Evolutionary conservation across 1,284 basidiomycete species (phyloP).

Genomic region (Kalmanozyma brasiliensis): DNA sequence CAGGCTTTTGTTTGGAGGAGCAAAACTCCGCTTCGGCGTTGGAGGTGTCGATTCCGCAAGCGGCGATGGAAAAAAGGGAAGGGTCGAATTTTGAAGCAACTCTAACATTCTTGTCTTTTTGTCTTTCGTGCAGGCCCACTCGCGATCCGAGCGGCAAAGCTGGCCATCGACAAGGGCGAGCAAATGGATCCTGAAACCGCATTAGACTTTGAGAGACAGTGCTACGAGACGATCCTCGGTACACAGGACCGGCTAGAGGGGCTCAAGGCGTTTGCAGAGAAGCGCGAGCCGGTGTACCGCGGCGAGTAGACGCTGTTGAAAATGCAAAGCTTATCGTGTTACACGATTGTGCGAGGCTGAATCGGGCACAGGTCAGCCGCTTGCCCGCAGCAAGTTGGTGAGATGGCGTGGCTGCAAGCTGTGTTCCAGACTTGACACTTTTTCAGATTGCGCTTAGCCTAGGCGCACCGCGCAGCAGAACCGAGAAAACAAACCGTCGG

Average conservation of each 20-base stretch:
- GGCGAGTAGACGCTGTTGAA: conserved; percentile 78
- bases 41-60: conserved; percentile 10
- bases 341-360: no score
- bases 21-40: background rate
- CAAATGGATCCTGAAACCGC: conserved; percentile 76
- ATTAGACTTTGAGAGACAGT: conserved; percentile 85
- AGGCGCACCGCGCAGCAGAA: background rate
- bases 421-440: conserved; percentile 22
- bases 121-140: conserved; percentile 76
- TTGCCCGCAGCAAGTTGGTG: no score
- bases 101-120: background rate
- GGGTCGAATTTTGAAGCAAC: conserved; percentile 11
- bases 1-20: no score
- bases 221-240: conserved; percentile 84
- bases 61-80: conserved; percentile 2
- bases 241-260: conserved; percentile 86
- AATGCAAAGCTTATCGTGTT: no score
- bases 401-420: conserved; percentile 6
- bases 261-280: conserved; percentile 87
- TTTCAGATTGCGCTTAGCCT: no score
- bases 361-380: no score
- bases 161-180: conserved; percentile 82
- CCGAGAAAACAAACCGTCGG: no score
- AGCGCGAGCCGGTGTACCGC: conserved; percentile 82
- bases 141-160: conserved; percentile 87